Conservation (phyloP, 225 moss, liverwort and hornwort genomes). For the Physcomitrium patens region DNA sequence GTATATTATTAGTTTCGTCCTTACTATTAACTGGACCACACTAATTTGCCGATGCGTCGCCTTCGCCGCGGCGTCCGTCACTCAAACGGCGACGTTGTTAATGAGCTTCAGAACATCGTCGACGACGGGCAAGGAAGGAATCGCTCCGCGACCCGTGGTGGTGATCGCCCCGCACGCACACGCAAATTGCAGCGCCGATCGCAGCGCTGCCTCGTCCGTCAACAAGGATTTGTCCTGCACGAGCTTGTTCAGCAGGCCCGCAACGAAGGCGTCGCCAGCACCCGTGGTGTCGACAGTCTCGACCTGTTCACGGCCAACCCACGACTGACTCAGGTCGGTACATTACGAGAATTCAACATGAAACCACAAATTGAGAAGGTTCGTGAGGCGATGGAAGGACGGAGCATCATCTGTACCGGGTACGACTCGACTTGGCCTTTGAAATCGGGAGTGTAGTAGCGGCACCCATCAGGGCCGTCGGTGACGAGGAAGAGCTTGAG, state of each 20-base stretch:
- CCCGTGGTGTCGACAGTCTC: conserved; percentile 40
- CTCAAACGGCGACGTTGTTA: background rate
- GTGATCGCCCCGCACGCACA: conserved; percentile 81
- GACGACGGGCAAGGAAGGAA: conserved; percentile 65
- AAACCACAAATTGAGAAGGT: background rate
- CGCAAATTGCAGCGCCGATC: conserved; percentile 62
- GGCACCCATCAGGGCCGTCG: conserved; percentile 57
- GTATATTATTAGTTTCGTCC: too few relatives aligned
- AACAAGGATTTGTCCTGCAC: conserved; percentile 36
- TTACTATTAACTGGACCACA: too few relatives aligned
- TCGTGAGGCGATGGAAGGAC: background rate
- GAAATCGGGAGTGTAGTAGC: conserved; percentile 47
- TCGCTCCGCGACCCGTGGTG: conserved; percentile 73
- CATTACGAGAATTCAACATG: background rate
- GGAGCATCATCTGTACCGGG: conserved; percentile 24
- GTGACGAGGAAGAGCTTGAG: conserved; percentile 61
- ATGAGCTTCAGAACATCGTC: conserved; percentile 43
- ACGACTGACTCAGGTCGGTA: background rate
- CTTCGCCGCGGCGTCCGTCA: too few relatives aligned
- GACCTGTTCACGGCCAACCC: conserved; percentile 17
- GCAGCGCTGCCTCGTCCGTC: conserved; percentile 29
- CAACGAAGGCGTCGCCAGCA: conserved; percentile 54
- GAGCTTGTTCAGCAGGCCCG: conserved; percentile 42
- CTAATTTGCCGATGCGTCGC: too few relatives aligned
- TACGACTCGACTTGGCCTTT: conserved; percentile 42